These are phyloP conservation scores for Hyaloraphidium curvatum DNA, from an alignment of 192 early-diverging fungal genomes.

Conservation along the genomic window DNA sequence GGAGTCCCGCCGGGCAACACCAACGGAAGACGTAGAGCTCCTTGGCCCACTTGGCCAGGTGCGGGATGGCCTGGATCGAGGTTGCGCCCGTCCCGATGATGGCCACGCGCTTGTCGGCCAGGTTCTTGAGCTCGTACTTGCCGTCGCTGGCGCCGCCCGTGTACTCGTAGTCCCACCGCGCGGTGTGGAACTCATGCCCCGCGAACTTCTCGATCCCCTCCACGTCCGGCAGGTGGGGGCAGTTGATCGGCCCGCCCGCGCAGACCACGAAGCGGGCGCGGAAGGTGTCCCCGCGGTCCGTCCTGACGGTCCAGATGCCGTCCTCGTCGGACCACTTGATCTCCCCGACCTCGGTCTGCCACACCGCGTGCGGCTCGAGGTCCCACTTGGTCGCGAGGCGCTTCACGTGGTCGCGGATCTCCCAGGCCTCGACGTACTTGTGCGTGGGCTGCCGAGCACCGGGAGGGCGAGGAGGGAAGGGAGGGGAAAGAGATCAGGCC, in stretches of 20 bases:
- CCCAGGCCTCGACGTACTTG: no score
- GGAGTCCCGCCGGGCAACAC: no score
- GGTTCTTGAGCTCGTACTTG: background rate
- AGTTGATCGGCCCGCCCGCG: background rate
- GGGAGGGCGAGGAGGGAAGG: background rate
- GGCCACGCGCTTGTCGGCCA: background rate
- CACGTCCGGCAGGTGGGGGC: constrained; percentile 1
- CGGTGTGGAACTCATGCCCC: constrained; percentile 2
- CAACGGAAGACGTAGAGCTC: constrained; percentile 22
- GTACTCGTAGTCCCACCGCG: background rate
- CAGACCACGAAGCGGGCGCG: background rate
- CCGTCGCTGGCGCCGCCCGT: background rate
- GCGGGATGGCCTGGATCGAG: constrained; percentile 10
- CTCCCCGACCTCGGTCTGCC: background rate
- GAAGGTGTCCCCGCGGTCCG: background rate
- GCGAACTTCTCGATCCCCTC: background rate
- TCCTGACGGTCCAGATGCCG: background rate
- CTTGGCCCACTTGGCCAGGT: constrained; percentile 19
- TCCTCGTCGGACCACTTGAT: background rate
- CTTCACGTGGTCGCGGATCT: background rate
- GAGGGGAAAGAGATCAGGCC: no score
- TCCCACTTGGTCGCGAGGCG: background rate
- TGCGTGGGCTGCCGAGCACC: background rate
- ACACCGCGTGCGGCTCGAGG: background rate
- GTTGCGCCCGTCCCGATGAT: background rate